Base-by-base conservation (phyloP, 345 rosid species). In the Populus ilicifolia region DNA sequence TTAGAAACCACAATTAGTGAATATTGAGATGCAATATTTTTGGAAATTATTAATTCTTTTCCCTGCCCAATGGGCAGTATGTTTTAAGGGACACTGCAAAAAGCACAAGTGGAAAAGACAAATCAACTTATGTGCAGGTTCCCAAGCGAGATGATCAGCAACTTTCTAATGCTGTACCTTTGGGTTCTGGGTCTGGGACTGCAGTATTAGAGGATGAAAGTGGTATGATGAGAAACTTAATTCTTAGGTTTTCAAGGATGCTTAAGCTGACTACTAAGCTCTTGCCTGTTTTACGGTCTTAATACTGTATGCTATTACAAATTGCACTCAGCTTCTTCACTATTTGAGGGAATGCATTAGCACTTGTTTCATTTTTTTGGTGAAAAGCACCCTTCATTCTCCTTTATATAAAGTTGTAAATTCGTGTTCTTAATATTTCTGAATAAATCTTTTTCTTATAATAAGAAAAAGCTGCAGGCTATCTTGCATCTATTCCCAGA, bases 101-200 rank as follows among this genome's bases (percentile, higher is more conserved):
- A 81, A 71, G 76, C 65, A 50, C 84, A 35, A 74, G 81, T 72
- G 84, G 88, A 61, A 89, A 89, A 79, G 89, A 86, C 61, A 90
- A 86, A 80, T 77, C 90, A 59, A 77, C 83, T 39, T 75, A 82
- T 79, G 74, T 75, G 48, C 80, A 82, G 61, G 83, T 83, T 81
- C 70, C 89, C 54, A 87, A 80, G 80, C 83, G 75, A 71, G 90
- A 89, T 86, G 89, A 80, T 61, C 88, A 69, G 21, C 87, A 80
- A 65, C 72, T 70, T 83, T 80, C 89, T 68, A 89, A 84, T 83
- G 73, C 82, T 81, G 64, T 73, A 39, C n/a, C 71, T 46, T 75
- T 75, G 48, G 72, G 71, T 69, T 73, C 83, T 77, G 79, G 83
- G 68, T 64, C 80, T 84, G 90, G 86, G 78, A 61, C 75, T 74